Evolutionary conservation across 192 early-diverging fungal genomes (phyloP), one percentile per base, ranked within the genome.

Genomic region (Obelidium mucronatum): DNA sequence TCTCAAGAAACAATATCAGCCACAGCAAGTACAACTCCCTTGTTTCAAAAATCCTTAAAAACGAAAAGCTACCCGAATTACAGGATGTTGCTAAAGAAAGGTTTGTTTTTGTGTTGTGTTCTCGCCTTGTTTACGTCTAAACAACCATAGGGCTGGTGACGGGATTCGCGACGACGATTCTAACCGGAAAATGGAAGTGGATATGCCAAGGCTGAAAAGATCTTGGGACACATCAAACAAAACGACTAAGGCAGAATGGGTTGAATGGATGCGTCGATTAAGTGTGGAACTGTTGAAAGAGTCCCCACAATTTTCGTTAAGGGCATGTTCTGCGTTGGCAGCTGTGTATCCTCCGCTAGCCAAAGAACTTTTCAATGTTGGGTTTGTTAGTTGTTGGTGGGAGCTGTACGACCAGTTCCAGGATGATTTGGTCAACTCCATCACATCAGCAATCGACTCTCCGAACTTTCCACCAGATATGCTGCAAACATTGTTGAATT

Each of bases 341-440:
- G 77, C 81, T 35, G 85, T 81, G 24, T 91, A 94, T 72, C 61
- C 33, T 13, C 87, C 88, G 6, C 85, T 96, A 17, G 84, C 93
- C 22, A 67, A 86, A 39, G 90, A 93, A 74, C 83, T 96, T 15
- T 96, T 96, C 76, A 96, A 96, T 81, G 92, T 92, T 1, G 94
- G 88, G 13, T 96, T 96, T 85, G 92, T 96, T 22, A 94, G 94
- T 24, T 95, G 95, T 78, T 97, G 94, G 94, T 82, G 85, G 35
- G 92, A 94, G 69, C 86, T 94, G 3, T 84, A 91, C 53, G 92
- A 93, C 53, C 89, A 92, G 56, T 91, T 93, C 73, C 87, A 93
- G 80, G 92, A 94, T 53, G 94, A 93, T 42, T 80, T 96, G 17
- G 90, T 93, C 0, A 67, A 56, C 34, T 89, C 89, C 1, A 69